Base-by-base conservation (phyloP, 768 basidiomycete genomes). In the Russula sp. region DNA sequence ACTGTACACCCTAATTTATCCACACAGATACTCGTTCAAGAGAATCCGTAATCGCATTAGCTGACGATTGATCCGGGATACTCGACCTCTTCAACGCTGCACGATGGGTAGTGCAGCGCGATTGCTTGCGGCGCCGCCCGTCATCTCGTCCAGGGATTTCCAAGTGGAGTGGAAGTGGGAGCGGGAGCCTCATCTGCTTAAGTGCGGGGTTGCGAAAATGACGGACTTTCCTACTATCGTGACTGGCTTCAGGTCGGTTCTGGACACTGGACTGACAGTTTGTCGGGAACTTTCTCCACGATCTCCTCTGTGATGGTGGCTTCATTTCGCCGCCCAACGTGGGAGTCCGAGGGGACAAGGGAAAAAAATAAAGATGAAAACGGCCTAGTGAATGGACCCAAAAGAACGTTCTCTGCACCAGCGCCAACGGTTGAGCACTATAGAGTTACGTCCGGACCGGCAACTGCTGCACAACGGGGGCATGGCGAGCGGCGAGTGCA, bases 31-130 rank as follows among this genome's bases (percentile, higher is more conserved):
- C 63, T 55, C 14, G 54, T 64, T 60, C 53, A 48, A 47, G 62
- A 39, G 7, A 22, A 8, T 49, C 50, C 61, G 32, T 49, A 20
- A 34, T 11, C 9, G n/a, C 40, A 44, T 50, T 34, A 14, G 45
- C 45, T 58, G 57, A 53, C 62, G 31, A 35, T 27, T 63, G 62
- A 63, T 63, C 57, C 57, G 62, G 18, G 27, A 13, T 57, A 27
- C 34, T 39, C 56, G 62, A 58, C 45, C 34, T 31, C 31, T 54
- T 42, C 39, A 18, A 49, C 6, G 13, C 62, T 63, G 37, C 32
- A 55, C 31, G 16, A 4, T 49, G 9, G 7, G 13, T 22, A 22
- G 11, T 13, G 13, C 20, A 32, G 27, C 22, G 32, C 62, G 37
- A 45, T 48, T 48, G 2, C 35, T 35, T 37, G 18, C 49, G 16